phyloP scores from a whole-genome alignment of 345 rosid genomes.

The Salix exigua region DNA sequence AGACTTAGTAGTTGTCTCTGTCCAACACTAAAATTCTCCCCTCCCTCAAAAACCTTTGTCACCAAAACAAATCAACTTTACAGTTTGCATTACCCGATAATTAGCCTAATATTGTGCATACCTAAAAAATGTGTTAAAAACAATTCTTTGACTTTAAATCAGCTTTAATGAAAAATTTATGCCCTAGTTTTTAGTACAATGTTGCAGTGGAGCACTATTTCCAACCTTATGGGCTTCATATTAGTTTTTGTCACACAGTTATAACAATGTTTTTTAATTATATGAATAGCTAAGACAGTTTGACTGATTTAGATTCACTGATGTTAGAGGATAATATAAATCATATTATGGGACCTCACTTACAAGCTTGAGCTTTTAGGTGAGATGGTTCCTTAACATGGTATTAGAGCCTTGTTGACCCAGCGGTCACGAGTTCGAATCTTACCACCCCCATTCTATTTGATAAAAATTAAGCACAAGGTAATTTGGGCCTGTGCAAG shows the following conservation, averaged over 20 bases:
- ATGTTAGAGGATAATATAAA: too few species aligned
- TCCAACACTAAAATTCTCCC: conserved; percentile 23
- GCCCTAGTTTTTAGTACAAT: not conserved
- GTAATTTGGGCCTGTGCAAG: too few species aligned
- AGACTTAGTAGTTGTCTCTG: conserved; percentile 21
- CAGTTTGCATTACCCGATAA: conserved; percentile 81
- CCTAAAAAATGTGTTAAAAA: conserved; percentile 27
- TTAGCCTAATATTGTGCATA: conserved; percentile 72
- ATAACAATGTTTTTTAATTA: not conserved
- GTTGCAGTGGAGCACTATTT: not conserved
- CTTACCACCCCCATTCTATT: too few species aligned
- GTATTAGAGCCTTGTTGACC: too few species aligned
- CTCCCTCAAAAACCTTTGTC: conserved; percentile 15
- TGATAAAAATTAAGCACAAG: too few species aligned
- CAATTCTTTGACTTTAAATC: not conserved
- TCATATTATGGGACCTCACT: too few species aligned
- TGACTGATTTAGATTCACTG: not conserved
- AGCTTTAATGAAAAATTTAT: not conserved
- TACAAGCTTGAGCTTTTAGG: too few species aligned
- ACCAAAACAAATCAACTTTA: conserved; percentile 38
- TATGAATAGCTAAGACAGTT: not conserved
- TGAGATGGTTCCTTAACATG: too few species aligned
- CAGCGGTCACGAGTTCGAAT: too few species aligned
- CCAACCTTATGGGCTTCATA: not conserved
- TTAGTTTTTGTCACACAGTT: not conserved